Percentiles rank a stretch among this genome's conserved stretches.
phyloP scores from a whole-genome alignment of 495 filamentous ascomycete genomes.

The Amniculicola lignicola region DNA sequence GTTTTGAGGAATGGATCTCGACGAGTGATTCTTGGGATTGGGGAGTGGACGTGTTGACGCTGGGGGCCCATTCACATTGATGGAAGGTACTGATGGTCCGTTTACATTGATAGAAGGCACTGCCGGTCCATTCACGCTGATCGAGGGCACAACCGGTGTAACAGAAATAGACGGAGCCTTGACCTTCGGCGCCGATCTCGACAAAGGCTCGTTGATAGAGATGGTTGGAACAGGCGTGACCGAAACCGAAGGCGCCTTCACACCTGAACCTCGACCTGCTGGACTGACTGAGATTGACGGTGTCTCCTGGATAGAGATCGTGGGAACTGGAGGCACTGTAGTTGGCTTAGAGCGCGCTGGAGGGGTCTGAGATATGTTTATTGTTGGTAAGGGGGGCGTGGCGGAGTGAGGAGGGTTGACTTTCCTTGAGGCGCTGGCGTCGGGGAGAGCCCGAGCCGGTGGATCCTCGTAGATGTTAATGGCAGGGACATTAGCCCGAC shows the following conservation, averaged over 20 bases:
- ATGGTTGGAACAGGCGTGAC: constrained; percentile 32
- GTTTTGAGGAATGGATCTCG: constrained; percentile 1
- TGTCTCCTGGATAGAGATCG: constrained; percentile 54
- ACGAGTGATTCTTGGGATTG: constrained; percentile 42
- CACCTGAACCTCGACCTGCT: constrained; percentile 7
- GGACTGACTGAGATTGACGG: constrained; percentile 43
- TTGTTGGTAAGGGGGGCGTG: constrained; percentile 35
- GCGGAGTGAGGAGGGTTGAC: constrained; percentile 25
- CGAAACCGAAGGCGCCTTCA: constrained; percentile 32
- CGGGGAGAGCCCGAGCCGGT: constrained; percentile 22
- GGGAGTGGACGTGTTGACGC: constrained; percentile 44
- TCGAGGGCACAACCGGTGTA: constrained; percentile 23
- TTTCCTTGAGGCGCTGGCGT: constrained; percentile 22
- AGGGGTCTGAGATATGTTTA: constrained; percentile 40
- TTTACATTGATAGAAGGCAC: constrained; percentile 10
- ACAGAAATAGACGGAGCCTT: constrained; percentile 18
- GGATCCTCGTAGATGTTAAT: constrained; percentile 26
- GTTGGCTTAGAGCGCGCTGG: constrained; percentile 31
- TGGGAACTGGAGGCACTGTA: constrained; percentile 43
- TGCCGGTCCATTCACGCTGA: constrained; percentile 13
- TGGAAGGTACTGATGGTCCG: constrained; percentile 8
- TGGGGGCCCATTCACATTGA: constrained; percentile 13
- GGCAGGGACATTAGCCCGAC: constrained; percentile 13
- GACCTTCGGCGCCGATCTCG: background rate
- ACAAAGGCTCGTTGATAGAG: constrained; percentile 15